Base-by-base conservation (phyloP, 148 eudicot genomes). In the Spergularia bocconei region DNA sequence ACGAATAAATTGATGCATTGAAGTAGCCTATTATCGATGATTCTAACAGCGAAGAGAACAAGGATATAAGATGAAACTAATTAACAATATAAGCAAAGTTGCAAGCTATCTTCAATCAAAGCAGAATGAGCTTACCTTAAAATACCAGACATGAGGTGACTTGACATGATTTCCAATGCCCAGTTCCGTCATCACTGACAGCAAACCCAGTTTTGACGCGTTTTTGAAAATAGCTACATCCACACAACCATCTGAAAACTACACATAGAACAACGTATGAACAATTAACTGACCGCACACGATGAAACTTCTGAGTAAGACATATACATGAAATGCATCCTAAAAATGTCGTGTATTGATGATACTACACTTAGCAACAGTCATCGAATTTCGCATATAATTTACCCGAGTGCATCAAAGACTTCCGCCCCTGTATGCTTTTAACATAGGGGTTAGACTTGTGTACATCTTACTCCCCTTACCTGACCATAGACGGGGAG, bases 241-340 rank as follows among this genome's bases (percentile, higher is more conserved):
- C 81, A 95, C 79, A 83, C 70, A 90, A 60, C 98, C 98, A 84
- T 95, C 98, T 65, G 96, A 87, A 81, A 95, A 95, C 98, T 92
- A 91, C 85, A 87, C 16, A 79, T 70, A 25, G 72, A 69, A n/a
- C 52, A 66, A n/a, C 23, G 44, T 39, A 19, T 66, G 25, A 66
- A 19, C 69, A 66, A 39, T 41, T 66, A 14, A 23, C 25, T 29
- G n/a, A 41, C 59, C n/a, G 52, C 41, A 25, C 77, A 39, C 57
- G 20, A 48, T 67, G 44, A 29, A 29, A 29, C 36, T 29, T 4
- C 36, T 29, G 36, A 4, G 2, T 29, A 29, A 29, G 36, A 29
- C 36, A 29, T 2, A 29, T 29, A 29, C 36, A 29, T 29, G 36
- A 29, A 29, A 29, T 29, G 36, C 36, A 29, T 29, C 36, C 36